A percentile compares a stretch with the other conserved stretches of the same genome.
phyloP scores from a whole-genome alignment of 441 rosid species.

The Populus hybrid region DNA sequence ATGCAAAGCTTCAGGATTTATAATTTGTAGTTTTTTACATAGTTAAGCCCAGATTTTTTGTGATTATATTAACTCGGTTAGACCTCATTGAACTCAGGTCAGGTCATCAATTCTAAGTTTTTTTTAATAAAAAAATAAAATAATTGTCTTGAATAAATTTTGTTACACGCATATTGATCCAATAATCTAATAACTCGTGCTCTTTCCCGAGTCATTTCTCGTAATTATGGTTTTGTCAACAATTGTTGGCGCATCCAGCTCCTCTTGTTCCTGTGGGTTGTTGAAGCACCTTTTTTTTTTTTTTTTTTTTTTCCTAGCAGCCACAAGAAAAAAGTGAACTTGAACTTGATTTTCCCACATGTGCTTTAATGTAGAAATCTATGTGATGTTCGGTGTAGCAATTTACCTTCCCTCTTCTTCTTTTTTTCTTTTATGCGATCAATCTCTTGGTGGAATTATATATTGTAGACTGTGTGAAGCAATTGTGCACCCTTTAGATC shows the following conservation, averaged over 20 bases:
- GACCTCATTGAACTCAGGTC: neutral
- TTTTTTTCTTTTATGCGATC: neutral
- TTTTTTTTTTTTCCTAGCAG: neutral
- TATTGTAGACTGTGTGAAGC: neutral
- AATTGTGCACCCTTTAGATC: neutral
- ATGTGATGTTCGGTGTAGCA: too few species aligned
- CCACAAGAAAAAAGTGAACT: neutral
- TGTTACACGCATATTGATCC: neutral
- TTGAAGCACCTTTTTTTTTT: neutral
- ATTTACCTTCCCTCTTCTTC: neutral
- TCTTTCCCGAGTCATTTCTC: neutral
- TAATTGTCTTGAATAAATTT: too few species aligned
- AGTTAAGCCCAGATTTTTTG: neutral
- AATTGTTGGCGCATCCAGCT: neutral
- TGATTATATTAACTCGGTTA: neutral
- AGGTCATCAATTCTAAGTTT: neutral
- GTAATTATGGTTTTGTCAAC: neutral
- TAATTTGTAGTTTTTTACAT: too few species aligned
- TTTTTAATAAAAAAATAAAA: too few species aligned
- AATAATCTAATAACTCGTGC: neutral
- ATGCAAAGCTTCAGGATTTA: neutral
- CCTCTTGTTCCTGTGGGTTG: neutral
- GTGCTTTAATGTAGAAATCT: neutral
- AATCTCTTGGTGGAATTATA: neutral
- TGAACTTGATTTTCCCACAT: neutral